Base-by-base conservation (phyloP, 805 yeast genomes). In the Saccharomycopsis javanensis region DNA sequence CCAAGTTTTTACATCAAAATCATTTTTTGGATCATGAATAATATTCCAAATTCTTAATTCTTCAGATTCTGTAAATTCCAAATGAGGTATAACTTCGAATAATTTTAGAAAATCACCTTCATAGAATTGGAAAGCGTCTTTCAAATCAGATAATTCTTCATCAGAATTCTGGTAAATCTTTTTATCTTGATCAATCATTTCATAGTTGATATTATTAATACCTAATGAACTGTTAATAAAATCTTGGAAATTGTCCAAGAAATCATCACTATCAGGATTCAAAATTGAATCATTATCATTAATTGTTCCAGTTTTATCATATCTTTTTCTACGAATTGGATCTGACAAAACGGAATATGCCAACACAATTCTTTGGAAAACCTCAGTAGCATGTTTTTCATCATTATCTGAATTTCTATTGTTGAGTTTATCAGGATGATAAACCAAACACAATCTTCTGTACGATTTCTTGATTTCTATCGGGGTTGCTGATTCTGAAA, bases 81-180 rank as follows among this genome's bases (percentile, higher is more conserved):
- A 75, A 69, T 90, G 96, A 8, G 94, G 86, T 3, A 90, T 83
- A 34, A 76, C 74, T 66, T 88, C 96, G 65, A 89, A 86, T 5
- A 89, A 71, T 54, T 74, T 73, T 51, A 83, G 72, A 64, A 89
- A 79, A 64, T 87, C 88, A 4, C 96, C 96, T 13, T 80, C 76
- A 50, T 76, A 75, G 62, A 74, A 79, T 7, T 73, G 68, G 71
- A 85, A 85, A 53, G 77, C 74, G 51, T 79, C 77, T 48, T 80
- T 58, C n/a, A 90, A 75, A 65, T 90, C 96, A 3, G 71, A 72
- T 51, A 64, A 67, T 62, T 84, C 90, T 62, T 83, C 87, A 4
- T 64, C 64, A n/a, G 83, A 76, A 3, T 74, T 78, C 63, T 85
- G 88, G 65, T 89, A 89, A 53, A 72, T 76, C 30, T 65, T 60